These are phyloP conservation scores for Chloromonas sp. DNA, from an alignment of 163 green algal species.

Conservation along the genomic window DNA sequence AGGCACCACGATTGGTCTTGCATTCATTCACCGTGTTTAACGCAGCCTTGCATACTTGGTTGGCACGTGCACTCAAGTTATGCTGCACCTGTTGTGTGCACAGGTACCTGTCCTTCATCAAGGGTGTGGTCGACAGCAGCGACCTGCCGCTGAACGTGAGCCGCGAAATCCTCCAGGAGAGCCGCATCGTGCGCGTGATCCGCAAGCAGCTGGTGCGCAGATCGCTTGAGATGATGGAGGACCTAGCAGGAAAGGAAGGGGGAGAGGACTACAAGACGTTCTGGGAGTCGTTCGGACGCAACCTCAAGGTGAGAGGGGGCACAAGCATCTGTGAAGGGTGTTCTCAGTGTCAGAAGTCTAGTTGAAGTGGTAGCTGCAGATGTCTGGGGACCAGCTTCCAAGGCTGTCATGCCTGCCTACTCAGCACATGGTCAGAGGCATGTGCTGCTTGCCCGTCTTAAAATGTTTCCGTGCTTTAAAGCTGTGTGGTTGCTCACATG, in stretches of 20 bases:
- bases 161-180: conserved; percentile 95
- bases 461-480: neutral
- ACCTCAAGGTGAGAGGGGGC: conserved; percentile 65
- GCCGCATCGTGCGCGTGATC: conserved; percentile 86
- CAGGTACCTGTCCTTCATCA: conserved; percentile 61
- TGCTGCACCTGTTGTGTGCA: too few relatives aligned
- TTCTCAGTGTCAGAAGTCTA: too few relatives aligned
- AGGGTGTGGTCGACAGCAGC: conserved; percentile 88
- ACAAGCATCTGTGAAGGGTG: too few relatives aligned
- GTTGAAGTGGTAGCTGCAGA: neutral
- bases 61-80: too few relatives aligned
- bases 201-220: conserved; percentile 79
- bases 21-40: too few relatives aligned
- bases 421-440: neutral
- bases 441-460: neutral
- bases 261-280: conserved; percentile 87
- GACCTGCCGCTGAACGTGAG: conserved; percentile 98
- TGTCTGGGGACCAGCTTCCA: neutral
- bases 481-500: neutral
- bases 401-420: neutral
- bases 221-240: conserved; percentile 88
- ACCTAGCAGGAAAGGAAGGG: conserved; percentile 69
- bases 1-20: too few relatives aligned
- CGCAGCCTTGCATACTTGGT: too few relatives aligned
- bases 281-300: conserved; percentile 87